Base-by-base conservation (phyloP, 2,329 filamentous ascomycete genomes). In the Clarireedia monteithiana region DNA sequence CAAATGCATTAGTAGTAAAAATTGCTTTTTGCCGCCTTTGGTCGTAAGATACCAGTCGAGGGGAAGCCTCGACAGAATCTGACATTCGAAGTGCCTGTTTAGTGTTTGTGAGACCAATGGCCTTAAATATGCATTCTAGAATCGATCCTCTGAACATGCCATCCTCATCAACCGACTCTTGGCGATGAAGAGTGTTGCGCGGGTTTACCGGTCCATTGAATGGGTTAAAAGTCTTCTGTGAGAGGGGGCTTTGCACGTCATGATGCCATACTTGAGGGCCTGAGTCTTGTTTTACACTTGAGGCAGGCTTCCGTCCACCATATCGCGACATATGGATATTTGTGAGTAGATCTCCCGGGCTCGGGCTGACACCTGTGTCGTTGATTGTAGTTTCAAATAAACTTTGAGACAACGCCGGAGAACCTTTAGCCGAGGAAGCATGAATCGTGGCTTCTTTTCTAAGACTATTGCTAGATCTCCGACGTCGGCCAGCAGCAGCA, bases 121-220 rank as follows among this genome's bases (percentile, higher is more conserved):
- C 88, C 68, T 92, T 96, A 72, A 96, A 92, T 74, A 99, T 95
- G 68, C 94, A 97, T 63, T 96, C 90, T 23, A 97, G 74, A 15
- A 99, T 90, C 0, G 91, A 95, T 57, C 90, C 85, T 42, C 95
- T 81, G 70, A 99, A 97, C 6, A 95, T 72, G 48, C 86, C 83
- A 65, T 96, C 92, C 68, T 97, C 94, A 62, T 96, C 89, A 6
- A 91, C 74, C 0, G 88, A 87, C 55, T 96, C 91, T 62, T 91
- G 84, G 5, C 86, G 82, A 64, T 90, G 86, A 30, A 82, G 72
- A 5, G 74, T 74, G 36, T 77, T 73, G 47, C 78, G 76, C 47
- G 72, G 72, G 38, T 75, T 73, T 57, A 58, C 12, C 9, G 77
- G 77, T 2, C 74, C 74, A n/a, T 77, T 69, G 58, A 85, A 85